These are phyloP conservation scores for Aspergillus glaucus DNA, from an alignment of 2,329 filamentous ascomycete species.

Conservation along the genomic window DNA sequence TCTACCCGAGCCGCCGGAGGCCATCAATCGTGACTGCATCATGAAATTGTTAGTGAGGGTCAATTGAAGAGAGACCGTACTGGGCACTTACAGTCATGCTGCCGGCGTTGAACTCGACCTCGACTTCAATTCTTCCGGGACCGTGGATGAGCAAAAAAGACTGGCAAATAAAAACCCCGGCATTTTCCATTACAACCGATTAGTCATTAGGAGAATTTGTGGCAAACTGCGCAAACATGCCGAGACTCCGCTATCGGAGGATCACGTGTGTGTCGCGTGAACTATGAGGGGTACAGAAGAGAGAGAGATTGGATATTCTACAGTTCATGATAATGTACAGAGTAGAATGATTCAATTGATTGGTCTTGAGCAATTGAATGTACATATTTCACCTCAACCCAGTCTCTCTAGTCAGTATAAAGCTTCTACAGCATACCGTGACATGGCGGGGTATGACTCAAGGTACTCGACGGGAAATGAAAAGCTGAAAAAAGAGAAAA, in stretches of 20 bases:
- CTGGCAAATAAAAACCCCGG: constrained; percentile 11
- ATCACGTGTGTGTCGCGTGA: background rate
- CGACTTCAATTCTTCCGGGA: background rate
- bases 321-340: background rate
- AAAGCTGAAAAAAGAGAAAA: too few relatives aligned
- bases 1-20: constrained; percentile 12
- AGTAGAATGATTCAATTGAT: too few relatives aligned
- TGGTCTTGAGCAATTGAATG: too few relatives aligned
- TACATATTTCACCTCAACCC: too few relatives aligned
- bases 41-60: background rate
- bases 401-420: too few relatives aligned
- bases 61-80: background rate
- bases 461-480: too few relatives aligned
- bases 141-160: constrained; percentile 1
- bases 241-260: constrained; percentile 12
- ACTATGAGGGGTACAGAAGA: background rate
- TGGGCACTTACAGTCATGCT: constrained; percentile 10
- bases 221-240: constrained; percentile 6
- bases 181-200: constrained; percentile 8
- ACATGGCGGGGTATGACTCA: too few relatives aligned
- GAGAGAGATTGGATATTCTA: background rate
- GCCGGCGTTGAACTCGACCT: constrained; percentile 3
- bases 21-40: constrained; percentile 16
- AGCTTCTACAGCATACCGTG: too few relatives aligned
- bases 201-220: constrained; percentile 1